Evolutionary conservation across 2,329 filamentous ascomycete genomes (phyloP).

Genomic region (Davidsoniella eucalypti): DNA sequence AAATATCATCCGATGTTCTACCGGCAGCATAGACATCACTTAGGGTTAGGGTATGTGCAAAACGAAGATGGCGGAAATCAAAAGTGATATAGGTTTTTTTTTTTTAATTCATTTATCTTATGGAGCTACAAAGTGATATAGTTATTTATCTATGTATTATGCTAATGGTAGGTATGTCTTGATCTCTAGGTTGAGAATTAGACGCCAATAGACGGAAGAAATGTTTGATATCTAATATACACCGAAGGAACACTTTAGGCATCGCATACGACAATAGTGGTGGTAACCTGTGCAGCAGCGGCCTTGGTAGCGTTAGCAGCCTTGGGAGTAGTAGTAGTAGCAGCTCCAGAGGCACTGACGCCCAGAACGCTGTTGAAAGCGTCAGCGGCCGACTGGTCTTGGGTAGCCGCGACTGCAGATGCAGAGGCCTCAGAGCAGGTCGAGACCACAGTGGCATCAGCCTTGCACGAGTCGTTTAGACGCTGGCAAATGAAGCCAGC

Average conservation of each 20-base stretch:
- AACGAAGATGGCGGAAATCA: no score
- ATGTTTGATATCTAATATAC: neutral
- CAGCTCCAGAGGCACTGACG: neutral
- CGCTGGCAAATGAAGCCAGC: slow-evolving; percentile 31
- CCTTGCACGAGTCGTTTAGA: slow-evolving; percentile 20
- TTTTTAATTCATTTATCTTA: no score
- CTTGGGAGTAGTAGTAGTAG: neutral
- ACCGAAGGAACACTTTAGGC: neutral
- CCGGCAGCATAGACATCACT: no score
- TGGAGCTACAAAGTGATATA: no score
- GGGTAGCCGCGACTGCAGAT: slow-evolving; percentile 14
- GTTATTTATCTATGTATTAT: no score
- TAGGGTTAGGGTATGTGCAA: no score
- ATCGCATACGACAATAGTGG: slow-evolving; percentile 8
- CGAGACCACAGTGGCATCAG: slow-evolving; percentile 13
- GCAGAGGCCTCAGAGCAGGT: slow-evolving; percentile 14
- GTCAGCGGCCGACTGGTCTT: slow-evolving; percentile 17
- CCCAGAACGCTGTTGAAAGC: slow-evolving; percentile 15
- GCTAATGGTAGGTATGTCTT: no score
- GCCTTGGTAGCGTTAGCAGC: neutral
- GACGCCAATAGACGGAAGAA: neutral
- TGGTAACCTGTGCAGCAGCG: neutral
- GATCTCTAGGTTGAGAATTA: neutral
- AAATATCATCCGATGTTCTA: no score
- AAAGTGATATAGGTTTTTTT: no score